Evolutionary conservation across 306 rosid genomes (phyloP).

Genomic region (Styphnolobium japonicum): DNA sequence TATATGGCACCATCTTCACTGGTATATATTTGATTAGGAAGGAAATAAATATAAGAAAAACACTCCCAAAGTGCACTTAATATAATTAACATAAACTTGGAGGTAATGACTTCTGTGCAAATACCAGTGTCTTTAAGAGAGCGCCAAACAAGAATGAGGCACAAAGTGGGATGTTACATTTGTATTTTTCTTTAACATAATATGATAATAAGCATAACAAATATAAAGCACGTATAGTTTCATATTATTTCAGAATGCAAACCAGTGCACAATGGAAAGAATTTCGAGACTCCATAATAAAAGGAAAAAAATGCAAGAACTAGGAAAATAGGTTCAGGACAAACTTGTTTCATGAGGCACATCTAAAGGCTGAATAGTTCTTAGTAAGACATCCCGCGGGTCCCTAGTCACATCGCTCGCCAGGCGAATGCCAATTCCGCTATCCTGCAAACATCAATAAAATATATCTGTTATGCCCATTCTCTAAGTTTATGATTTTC

Average conservation of each 20-base stretch:
- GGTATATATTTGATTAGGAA: not conserved
- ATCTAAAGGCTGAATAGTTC: not conserved
- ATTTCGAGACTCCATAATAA: not conserved
- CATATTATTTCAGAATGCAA: not conserved
- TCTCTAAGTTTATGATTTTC: not conserved
- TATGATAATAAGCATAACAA: not conserved
- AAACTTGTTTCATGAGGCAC: slow-evolving; percentile 24
- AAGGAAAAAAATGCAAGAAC: not conserved
- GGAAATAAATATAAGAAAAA: too few relatives aligned
- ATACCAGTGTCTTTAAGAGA: not conserved
- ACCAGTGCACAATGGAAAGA: not conserved
- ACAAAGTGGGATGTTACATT: not conserved
- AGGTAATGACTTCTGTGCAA: not conserved
- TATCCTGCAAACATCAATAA: slow-evolving; percentile 14
- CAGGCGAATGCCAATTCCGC: slow-evolving; percentile 3
- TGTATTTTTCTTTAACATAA: not conserved
- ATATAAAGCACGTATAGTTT: not conserved
- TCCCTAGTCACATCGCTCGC: not conserved
- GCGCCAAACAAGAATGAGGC: not conserved
- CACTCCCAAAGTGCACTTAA: not conserved
- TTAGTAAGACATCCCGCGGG: slow-evolving; percentile 5
- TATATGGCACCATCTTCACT: not conserved
- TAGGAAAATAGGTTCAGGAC: not conserved
- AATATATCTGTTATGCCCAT: not conserved
- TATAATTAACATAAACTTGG: not conserved